Percentiles rank a stretch among this genome's conserved stretches.
phyloP scores from a whole-genome alignment of 768 basidiomycete genomes.

The Crassisporium funariophilum region DNA sequence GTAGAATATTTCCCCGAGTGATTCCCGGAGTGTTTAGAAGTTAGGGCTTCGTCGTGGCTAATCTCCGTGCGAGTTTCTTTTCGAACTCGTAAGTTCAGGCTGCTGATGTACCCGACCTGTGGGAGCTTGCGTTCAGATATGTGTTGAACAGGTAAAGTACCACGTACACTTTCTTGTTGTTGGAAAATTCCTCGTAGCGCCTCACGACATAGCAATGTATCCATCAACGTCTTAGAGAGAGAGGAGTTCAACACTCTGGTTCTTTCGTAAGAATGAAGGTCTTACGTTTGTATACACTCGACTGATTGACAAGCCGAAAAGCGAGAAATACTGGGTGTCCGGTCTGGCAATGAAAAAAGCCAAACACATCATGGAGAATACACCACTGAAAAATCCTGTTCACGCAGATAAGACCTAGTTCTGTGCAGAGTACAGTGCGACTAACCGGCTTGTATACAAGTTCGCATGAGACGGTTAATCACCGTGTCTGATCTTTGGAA shows the following conservation, averaged over 20 bases:
- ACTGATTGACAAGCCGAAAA: constrained; percentile 28
- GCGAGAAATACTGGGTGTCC: constrained; percentile 27
- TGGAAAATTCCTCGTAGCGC: constrained; percentile 8
- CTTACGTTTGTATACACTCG: constrained; percentile 47
- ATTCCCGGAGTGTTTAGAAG: not conserved
- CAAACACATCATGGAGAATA: constrained; percentile 48
- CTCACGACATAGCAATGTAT: constrained; percentile 31
- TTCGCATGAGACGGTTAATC: constrained; percentile 48
- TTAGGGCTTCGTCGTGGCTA: not conserved
- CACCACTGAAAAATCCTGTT: constrained; percentile 36
- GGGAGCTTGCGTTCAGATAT: no score
- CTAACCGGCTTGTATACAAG: constrained; percentile 48
- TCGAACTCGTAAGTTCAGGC: not conserved
- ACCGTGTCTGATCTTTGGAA: constrained; percentile 47
- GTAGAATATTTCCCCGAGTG: not conserved
- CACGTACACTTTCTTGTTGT: not conserved
- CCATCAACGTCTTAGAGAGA: constrained; percentile 45
- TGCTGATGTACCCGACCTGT: no score
- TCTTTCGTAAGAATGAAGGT: constrained; percentile 3
- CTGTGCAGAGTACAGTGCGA: constrained; percentile 11
- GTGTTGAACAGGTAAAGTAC: not conserved
- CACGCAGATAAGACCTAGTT: not conserved
- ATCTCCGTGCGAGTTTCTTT: not conserved
- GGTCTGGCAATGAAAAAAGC: constrained; percentile 34
- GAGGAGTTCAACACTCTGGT: not conserved